phyloP scores from a whole-genome alignment of 2,329 filamentous ascomycete species.

The Diaporthe aspalathi region DNA sequence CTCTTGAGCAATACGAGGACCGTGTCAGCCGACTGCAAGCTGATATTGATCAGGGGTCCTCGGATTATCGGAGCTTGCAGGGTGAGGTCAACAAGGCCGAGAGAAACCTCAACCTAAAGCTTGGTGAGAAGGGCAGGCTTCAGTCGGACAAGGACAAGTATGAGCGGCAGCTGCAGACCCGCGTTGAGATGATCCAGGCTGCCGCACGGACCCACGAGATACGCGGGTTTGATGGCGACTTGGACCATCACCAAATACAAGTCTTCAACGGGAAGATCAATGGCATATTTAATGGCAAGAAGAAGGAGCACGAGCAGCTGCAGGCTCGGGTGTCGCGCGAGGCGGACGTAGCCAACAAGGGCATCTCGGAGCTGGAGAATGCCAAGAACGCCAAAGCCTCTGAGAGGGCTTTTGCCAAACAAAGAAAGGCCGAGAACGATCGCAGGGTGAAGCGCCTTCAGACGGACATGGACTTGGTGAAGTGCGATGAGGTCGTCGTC shows the following conservation, averaged over 20 bases:
- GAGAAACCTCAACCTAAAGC: constrained; percentile 61
- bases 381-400: constrained; percentile 78
- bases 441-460: constrained; percentile 75
- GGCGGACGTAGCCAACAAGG: constrained; percentile 76
- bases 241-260: constrained; percentile 78
- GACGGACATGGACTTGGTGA: constrained; percentile 75
- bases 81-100: constrained; percentile 58
- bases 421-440: constrained; percentile 80
- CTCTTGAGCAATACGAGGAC: constrained; percentile 81
- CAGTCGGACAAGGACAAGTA: constrained; percentile 90
- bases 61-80: constrained; percentile 75
- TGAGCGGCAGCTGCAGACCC: constrained; percentile 79
- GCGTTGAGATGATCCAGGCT: constrained; percentile 80
- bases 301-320: constrained; percentile 78
- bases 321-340: constrained; percentile 81
- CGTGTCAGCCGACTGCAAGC: constrained; percentile 74
- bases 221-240: constrained; percentile 83
- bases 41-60: constrained; percentile 71
- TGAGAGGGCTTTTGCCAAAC: constrained; percentile 78
- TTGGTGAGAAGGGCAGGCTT: constrained; percentile 78
- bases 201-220: constrained; percentile 82
- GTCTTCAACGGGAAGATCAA: constrained; percentile 83
- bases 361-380: constrained; percentile 79
- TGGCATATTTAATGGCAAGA: constrained; percentile 82
- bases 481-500: constrained; percentile 86